phyloP scores from a whole-genome alignment of 2,329 filamentous ascomycete genomes.

The Pseudogymnoascus sp. region DNA sequence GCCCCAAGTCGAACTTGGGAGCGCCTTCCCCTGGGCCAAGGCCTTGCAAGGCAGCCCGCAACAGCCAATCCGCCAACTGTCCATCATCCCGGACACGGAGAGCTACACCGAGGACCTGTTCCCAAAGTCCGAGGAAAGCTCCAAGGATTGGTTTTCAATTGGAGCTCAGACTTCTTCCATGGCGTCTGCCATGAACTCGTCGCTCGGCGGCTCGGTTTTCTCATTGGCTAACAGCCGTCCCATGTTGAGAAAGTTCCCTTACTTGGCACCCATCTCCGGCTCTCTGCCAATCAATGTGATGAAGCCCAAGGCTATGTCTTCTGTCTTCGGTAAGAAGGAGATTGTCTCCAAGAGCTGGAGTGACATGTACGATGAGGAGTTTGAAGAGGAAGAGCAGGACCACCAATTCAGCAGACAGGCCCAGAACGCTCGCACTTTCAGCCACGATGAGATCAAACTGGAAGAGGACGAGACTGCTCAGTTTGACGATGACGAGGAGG shows the following conservation, averaged over 20 bases:
- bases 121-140: slow-evolving; percentile 60
- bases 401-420: slow-evolving; percentile 47
- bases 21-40: slow-evolving; percentile 92
- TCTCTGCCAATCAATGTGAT: slow-evolving; percentile 75
- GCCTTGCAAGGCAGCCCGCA: slow-evolving; percentile 70
- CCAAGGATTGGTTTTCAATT: slow-evolving; percentile 69
- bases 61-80: slow-evolving; percentile 70
- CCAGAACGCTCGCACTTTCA: slow-evolving; percentile 62
- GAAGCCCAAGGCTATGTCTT: slow-evolving; percentile 59
- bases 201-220: slow-evolving; percentile 71
- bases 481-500: slow-evolving; percentile 29
- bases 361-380: slow-evolving; percentile 92
- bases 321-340: slow-evolving; percentile 72
- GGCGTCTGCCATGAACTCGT: slow-evolving; percentile 77
- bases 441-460: slow-evolving; percentile 51
- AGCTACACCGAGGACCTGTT: slow-evolving; percentile 81
- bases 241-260: slow-evolving; percentile 34
- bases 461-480: slow-evolving; percentile 36
- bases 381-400: slow-evolving; percentile 62
- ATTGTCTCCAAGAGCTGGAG: slow-evolving; percentile 97
- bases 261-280: slow-evolving; percentile 49
- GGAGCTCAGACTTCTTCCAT: slow-evolving; percentile 72
- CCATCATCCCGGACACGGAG: slow-evolving; percentile 70
- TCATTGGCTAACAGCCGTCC: slow-evolving; percentile 48
- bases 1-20: slow-evolving; percentile 62